Conservation (phyloP, 495 filamentous ascomycete species). For the Aspergillus taichungensis region DNA sequence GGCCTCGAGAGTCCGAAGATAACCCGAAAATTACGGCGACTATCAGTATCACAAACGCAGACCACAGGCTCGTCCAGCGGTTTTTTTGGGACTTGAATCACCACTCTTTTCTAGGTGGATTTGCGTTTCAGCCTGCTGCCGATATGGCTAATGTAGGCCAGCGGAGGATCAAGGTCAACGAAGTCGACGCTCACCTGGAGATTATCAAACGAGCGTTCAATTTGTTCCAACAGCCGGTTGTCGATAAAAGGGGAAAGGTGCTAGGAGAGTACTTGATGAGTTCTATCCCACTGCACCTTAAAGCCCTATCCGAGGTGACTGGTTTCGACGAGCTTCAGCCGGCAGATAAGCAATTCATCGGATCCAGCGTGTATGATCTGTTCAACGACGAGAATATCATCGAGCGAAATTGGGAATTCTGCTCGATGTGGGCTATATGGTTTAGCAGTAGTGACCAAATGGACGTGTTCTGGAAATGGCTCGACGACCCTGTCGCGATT, state of each 20-base stretch:
- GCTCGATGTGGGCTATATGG: not conserved
- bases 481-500: constrained; percentile 7
- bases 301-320: constrained; percentile 3
- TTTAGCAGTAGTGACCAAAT: not conserved
- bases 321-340: constrained; percentile 13
- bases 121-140: constrained; percentile 1
- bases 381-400: constrained; percentile 11
- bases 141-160: not conserved
- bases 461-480: constrained; percentile 8
- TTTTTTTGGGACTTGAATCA: constrained; percentile 15
- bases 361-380: constrained; percentile 11
- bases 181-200: constrained; percentile 12
- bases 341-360: constrained; percentile 17
- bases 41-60: constrained; percentile 16
- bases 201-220: constrained; percentile 14
- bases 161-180: constrained; percentile 12
- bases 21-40: constrained; percentile 14
- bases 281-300: constrained; percentile 8
- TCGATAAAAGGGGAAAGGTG: not conserved
- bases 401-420: constrained; percentile 15
- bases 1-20: constrained; percentile 11
- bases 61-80: constrained; percentile 12
- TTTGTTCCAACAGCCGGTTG: constrained; percentile 3
- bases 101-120: constrained; percentile 5
- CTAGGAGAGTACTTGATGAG: constrained; percentile 3